Conservation (phyloP, 768 basidiomycete genomes). For the Pilatotrama ljubarskyi region DNA sequence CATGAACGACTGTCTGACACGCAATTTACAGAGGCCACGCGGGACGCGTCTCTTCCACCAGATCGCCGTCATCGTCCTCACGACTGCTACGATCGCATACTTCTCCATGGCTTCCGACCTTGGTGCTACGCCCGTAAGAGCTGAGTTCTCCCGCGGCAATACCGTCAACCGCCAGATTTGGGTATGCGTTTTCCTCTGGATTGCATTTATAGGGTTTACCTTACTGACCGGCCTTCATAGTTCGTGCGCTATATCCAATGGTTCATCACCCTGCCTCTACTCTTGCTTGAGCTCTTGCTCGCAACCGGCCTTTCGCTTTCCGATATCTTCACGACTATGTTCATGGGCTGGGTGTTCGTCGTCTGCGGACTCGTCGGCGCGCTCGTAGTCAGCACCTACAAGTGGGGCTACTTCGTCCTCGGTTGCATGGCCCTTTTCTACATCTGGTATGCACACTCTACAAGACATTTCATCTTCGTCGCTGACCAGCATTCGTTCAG, state of each 20-base stretch:
- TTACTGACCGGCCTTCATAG: slow-evolving; percentile 24
- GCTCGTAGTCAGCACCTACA: slow-evolving; percentile 51
- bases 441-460: slow-evolving; percentile 41
- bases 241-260: slow-evolving; percentile 57
- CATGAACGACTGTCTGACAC: background rate
- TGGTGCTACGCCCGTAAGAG: slow-evolving; percentile 45
- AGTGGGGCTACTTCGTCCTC: slow-evolving; percentile 53
- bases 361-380: slow-evolving; percentile 50
- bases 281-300: slow-evolving; percentile 48
- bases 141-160: slow-evolving; percentile 40
- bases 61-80: slow-evolving; percentile 46
- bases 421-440: slow-evolving; percentile 49
- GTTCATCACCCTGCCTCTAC: slow-evolving; percentile 55
- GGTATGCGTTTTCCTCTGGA: slow-evolving; percentile 42
- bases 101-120: slow-evolving; percentile 61
- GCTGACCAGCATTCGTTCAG: background rate
- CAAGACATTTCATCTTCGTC: no score
- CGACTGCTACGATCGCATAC: slow-evolving; percentile 48
- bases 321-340: slow-evolving; percentile 46
- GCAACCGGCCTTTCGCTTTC: slow-evolving; percentile 49
- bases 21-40: slow-evolving; percentile 32
- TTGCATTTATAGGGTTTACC: background rate
- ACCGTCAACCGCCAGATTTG: slow-evolving; percentile 40
- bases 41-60: slow-evolving; percentile 53
- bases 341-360: slow-evolving; percentile 50